phyloP scores from a whole-genome alignment of 73 alveolate species.

The Paramecium sonneborni region DNA sequence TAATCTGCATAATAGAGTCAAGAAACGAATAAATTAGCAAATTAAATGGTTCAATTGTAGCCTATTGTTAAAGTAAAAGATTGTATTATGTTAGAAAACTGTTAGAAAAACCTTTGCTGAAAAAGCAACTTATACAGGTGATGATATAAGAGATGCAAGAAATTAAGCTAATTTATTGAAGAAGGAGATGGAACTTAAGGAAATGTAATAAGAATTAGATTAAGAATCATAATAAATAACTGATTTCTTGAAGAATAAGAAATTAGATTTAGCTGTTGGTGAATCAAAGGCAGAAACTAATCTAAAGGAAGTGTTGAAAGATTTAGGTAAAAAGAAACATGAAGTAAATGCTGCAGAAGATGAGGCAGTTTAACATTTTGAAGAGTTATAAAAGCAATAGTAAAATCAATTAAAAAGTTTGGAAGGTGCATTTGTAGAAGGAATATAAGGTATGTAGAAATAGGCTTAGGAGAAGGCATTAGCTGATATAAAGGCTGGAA shows the following conservation, averaged over 20 bases:
- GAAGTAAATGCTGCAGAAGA: constrained; percentile 48
- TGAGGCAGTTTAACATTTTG: constrained; percentile 28
- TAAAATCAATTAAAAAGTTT: not conserved
- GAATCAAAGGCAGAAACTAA: constrained; percentile 59
- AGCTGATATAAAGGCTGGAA: constrained; percentile 52
- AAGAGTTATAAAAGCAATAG: not conserved
- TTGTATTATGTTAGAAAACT: not conserved
- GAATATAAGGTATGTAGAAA: constrained; percentile 49
- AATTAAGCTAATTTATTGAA: not conserved
- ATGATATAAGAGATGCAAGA: constrained; percentile 63
- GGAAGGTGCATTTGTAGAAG: constrained; percentile 26
- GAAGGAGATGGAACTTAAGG: constrained; percentile 55
- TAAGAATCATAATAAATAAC: constrained; percentile 25
- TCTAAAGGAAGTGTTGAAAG: constrained; percentile 55
- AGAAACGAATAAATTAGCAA: constrained; percentile 33
- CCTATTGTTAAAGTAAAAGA: constrained; percentile 28
- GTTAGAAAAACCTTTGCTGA: constrained; percentile 52
- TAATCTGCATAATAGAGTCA: not conserved
- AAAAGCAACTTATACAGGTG: constrained; percentile 65
- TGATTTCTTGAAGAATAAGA: constrained; percentile 63
- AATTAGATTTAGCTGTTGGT: constrained; percentile 34
- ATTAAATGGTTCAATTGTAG: constrained; percentile 2
- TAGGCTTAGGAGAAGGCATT: constrained; percentile 30
- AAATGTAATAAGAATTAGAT: constrained; percentile 48
- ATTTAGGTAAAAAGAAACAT: constrained; percentile 47